Conservation (phyloP, 805 yeast species). For the Candida sithepensis region DNA sequence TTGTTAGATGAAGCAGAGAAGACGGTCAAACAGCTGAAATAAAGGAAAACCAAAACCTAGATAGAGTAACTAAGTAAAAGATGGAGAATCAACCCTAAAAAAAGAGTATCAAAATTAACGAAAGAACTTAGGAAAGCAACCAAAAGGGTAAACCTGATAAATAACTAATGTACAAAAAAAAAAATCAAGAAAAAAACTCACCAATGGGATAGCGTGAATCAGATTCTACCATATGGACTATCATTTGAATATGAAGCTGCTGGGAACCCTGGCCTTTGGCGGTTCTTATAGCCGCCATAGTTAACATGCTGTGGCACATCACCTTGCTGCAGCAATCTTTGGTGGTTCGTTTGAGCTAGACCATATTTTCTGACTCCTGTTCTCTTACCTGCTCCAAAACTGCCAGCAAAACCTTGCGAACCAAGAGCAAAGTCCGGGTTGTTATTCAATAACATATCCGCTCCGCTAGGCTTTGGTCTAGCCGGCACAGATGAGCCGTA, state of each 20-base stretch:
- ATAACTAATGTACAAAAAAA: background rate
- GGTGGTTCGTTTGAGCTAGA: slow-evolving; percentile 11
- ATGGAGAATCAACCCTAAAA: too few relatives aligned
- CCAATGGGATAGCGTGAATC: background rate
- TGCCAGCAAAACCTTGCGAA: slow-evolving; percentile 4
- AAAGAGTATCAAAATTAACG: too few relatives aligned
- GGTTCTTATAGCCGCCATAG: slow-evolving; percentile 20
- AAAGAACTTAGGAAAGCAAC: too few relatives aligned
- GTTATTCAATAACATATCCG: slow-evolving; percentile 41
- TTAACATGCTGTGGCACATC: slow-evolving; percentile 16
- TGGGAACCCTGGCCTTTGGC: slow-evolving; percentile 32
- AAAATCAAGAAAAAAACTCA: background rate
- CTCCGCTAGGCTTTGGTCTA: slow-evolving; percentile 22
- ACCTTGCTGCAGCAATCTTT: slow-evolving; percentile 9
- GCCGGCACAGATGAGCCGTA: slow-evolving; percentile 6
- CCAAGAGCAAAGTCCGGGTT: slow-evolving; percentile 45
- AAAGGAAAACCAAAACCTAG: too few relatives aligned
- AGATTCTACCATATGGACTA: slow-evolving; percentile 39
- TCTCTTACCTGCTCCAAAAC: slow-evolving; percentile 4
- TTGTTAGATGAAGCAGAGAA: too few relatives aligned
- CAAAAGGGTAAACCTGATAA: background rate
- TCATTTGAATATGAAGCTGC: slow-evolving; percentile 39
- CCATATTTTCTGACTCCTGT: slow-evolving; percentile 25
- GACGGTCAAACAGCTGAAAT: too few relatives aligned
- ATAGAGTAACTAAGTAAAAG: too few relatives aligned